Base-by-base conservation (phyloP, 1,284 basidiomycete species). In the Pyrrhoderma lamaoense region DNA sequence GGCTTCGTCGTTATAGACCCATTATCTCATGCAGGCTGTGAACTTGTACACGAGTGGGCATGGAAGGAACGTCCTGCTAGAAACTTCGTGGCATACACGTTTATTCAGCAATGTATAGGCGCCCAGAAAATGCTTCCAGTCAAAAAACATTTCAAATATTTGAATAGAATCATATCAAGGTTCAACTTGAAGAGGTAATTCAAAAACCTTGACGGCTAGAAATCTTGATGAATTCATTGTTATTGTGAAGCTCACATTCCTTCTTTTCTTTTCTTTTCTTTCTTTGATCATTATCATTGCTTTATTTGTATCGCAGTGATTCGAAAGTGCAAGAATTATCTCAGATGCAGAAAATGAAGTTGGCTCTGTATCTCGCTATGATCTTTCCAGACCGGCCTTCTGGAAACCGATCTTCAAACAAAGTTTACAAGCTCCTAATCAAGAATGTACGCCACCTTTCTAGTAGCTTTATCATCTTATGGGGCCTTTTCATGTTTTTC, bases 1-100 rank as follows among this genome's bases (percentile, higher is more conserved):
- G 53, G 53, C 7, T 9, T 54, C 4, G 53, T 54, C 22, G 21
- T 54, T 22, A 19, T 54, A 13, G 48, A 54, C 35, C 48, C 47
- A 11, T 42, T 42, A 8, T 49, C 46, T 2, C 23, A 23, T 18
- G 16, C 43, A 16, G 53, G 53, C 1, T 11, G 43, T n/a, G 42
- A 46, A 9, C 23, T 54, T 2, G 31, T 54, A 18, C 23, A 16
- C 9, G 36, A 43, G 14, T 54, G 53, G 53, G 37, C 36, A 2
- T 50, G 53, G 53, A 42, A 27, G 3, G 53, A 51, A 18, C 48
- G 53, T 13, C 48, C 53, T 3, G 49, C 22, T 18, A 35, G 53
- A 4, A 18, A 36, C 36, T 51, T 54, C 38, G 53, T 54, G 14
- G 27, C 48, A 22, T 50, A 46, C 39, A 19, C 35, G 2, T 54